phyloP scores from a whole-genome alignment of 495 filamentous ascomycete genomes.

The Talaromyces ruber region DNA sequence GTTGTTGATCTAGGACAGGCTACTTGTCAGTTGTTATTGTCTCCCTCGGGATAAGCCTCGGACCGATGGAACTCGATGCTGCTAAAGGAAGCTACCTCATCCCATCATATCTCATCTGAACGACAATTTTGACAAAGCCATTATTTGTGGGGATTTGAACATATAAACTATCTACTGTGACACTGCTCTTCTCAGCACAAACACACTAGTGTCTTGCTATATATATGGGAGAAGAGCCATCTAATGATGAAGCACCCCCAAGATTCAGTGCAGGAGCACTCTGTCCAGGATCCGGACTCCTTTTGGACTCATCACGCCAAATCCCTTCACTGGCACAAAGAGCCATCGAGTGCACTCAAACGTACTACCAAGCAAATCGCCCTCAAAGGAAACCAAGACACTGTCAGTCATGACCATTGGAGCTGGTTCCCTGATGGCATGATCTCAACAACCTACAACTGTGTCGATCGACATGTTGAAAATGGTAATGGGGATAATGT shows the following conservation, averaged over 20 bases:
- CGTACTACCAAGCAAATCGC: conserved; percentile 38
- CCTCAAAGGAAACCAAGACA: conserved; percentile 18
- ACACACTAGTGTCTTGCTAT: neutral
- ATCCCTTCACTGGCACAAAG: conserved; percentile 72
- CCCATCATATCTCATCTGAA: neutral
- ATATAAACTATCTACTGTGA: neutral
- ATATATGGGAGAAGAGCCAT: neutral
- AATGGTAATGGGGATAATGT: conserved; percentile 60
- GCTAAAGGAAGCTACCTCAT: neutral
- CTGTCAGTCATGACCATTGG: conserved; percentile 51
- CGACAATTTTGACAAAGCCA: neutral
- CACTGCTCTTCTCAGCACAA: too few species aligned
- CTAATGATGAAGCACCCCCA: conserved; percentile 23
- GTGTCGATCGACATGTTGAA: conserved; percentile 78
- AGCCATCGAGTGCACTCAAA: conserved; percentile 41
- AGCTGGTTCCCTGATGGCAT: conserved; percentile 85
- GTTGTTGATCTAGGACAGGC: neutral
- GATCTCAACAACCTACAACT: conserved; percentile 87
- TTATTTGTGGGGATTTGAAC: neutral
- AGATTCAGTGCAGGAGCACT: conserved; percentile 26
- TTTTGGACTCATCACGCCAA: conserved; percentile 76
- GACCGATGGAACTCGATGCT: neutral
- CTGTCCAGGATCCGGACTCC: conserved; percentile 45
- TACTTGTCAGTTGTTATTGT: neutral
- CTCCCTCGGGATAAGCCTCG: neutral